phyloP scores from a whole-genome alignment of 1,284 basidiomycete genomes.

The Cystobasidium slooffiae region DNA sequence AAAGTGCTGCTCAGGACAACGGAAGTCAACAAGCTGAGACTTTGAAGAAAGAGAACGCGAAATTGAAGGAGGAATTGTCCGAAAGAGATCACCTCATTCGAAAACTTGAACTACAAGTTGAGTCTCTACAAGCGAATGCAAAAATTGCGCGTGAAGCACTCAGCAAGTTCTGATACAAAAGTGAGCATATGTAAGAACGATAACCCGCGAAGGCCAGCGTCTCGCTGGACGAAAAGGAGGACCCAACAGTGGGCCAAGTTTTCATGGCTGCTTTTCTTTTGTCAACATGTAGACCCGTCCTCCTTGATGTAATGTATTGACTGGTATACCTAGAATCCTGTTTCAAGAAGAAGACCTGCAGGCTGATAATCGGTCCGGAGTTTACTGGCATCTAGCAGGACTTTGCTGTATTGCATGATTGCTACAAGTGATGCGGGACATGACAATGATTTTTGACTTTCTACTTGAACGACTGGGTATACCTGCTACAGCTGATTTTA shows the following conservation, averaged over 20 bases:
- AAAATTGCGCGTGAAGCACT: slow-evolving; percentile 38
- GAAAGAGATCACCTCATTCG: slow-evolving; percentile 77
- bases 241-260: neutral
- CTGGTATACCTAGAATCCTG: too few species aligned
- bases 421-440: too few species aligned
- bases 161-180: slow-evolving; percentile 9
- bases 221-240: neutral
- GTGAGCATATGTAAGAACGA: too few species aligned
- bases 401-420: too few species aligned
- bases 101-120: slow-evolving; percentile 79
- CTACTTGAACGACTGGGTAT: too few species aligned
- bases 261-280: too few species aligned
- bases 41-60: slow-evolving; percentile 66
- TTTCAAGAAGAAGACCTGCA: too few species aligned
- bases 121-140: slow-evolving; percentile 54
- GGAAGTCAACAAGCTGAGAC: slow-evolving; percentile 46
- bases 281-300: too few species aligned
- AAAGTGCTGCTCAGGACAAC: slow-evolving; percentile 49
- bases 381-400: too few species aligned
- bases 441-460: too few species aligned
- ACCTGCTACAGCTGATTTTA: slow-evolving; percentile 4
- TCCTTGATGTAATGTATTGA: too few species aligned
- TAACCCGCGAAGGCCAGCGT: neutral
- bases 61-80: slow-evolving; percentile 68
- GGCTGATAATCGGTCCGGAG: too few species aligned